Evolutionary conservation across 2,329 filamentous ascomycete species (phyloP).

Genomic region (Tolypocladium ophioglossoides): DNA sequence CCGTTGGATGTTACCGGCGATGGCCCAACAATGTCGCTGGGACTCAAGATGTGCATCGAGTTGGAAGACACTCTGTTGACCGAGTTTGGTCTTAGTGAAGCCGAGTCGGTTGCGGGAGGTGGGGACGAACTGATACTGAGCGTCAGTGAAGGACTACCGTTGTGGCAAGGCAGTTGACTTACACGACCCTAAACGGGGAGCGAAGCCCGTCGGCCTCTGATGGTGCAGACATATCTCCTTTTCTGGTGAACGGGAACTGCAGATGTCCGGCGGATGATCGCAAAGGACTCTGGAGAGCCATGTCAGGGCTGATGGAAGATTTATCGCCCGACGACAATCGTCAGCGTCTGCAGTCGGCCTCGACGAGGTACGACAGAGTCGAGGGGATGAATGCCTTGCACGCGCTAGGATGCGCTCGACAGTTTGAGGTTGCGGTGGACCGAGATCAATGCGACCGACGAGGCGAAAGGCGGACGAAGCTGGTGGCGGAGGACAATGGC

Average conservation of each 20-base stretch:
- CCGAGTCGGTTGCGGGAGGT: slow-evolving; percentile 28
- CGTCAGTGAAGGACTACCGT: not conserved
- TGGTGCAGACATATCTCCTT: slow-evolving; percentile 42
- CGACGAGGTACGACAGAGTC: not conserved
- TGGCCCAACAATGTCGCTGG: slow-evolving; percentile 64
- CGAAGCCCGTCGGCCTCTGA: slow-evolving; percentile 39
- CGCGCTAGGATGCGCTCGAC: slow-evolving; percentile 5
- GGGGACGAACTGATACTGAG: slow-evolving; percentile 21
- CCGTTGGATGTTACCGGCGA: slow-evolving; percentile 80
- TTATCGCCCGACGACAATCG: not conserved
- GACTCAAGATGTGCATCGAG: slow-evolving; percentile 46
- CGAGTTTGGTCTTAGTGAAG: slow-evolving; percentile 41
- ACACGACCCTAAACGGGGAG: slow-evolving; percentile 42
- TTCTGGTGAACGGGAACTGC: slow-evolving; percentile 28
- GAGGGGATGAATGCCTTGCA: slow-evolving; percentile 13
- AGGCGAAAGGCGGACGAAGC: not conserved
- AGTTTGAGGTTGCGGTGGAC: slow-evolving; percentile 1
- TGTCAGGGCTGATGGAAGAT: slow-evolving; percentile 6
- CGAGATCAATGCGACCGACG: not conserved
- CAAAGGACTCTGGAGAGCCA: slow-evolving; percentile 42
- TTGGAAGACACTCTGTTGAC: slow-evolving; percentile 37
- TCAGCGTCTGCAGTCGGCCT: not conserved
- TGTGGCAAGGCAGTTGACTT: slow-evolving; percentile 16
- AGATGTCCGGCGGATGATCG: slow-evolving; percentile 47
- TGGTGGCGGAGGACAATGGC: not conserved